Conservation (phyloP, 257 asterid species). For the Ballota nigra region DNA sequence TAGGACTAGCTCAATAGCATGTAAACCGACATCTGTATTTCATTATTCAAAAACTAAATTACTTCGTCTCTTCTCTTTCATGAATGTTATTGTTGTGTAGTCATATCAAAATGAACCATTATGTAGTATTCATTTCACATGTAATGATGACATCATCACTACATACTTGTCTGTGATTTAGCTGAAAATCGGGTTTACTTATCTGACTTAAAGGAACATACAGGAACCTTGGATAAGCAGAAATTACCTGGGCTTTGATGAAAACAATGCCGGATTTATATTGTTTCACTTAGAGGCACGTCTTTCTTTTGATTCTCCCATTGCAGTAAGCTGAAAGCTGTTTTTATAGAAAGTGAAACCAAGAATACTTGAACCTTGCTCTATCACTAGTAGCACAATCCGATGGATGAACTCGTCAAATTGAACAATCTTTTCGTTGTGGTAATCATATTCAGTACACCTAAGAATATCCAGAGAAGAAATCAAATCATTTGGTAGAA, state of each 20-base stretch:
- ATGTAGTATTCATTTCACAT: background rate
- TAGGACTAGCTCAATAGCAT: background rate
- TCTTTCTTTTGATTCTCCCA: conserved; percentile 18
- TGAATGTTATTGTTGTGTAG: background rate
- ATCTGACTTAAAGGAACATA: background rate
- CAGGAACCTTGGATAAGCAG: conserved; percentile 2
- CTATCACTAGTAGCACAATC: conserved; percentile 16
- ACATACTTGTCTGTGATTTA: background rate
- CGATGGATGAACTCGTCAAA: conserved; percentile 18
- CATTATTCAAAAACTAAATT: background rate
- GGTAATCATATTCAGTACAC: conserved; percentile 18
- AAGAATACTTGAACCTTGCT: conserved; percentile 4
- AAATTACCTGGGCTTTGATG: conserved; percentile 1
- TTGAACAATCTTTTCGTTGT: conserved; percentile 14
- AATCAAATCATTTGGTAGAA: background rate
- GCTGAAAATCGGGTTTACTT: background rate
- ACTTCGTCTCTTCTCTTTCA: background rate
- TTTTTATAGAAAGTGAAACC: conserved; percentile 9
- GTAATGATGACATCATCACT: background rate
- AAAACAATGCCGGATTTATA: conserved; percentile 1
- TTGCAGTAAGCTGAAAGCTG: background rate
- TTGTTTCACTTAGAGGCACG: background rate
- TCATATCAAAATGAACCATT: background rate
- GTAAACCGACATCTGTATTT: background rate
- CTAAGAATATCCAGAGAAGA: conserved; percentile 1